Percentiles rank a stretch among this genome's conserved stretches.
Evolutionary conservation across 176 grass and related monocot species (phyloP).

Genomic region (Saccharum officinarum): DNA sequence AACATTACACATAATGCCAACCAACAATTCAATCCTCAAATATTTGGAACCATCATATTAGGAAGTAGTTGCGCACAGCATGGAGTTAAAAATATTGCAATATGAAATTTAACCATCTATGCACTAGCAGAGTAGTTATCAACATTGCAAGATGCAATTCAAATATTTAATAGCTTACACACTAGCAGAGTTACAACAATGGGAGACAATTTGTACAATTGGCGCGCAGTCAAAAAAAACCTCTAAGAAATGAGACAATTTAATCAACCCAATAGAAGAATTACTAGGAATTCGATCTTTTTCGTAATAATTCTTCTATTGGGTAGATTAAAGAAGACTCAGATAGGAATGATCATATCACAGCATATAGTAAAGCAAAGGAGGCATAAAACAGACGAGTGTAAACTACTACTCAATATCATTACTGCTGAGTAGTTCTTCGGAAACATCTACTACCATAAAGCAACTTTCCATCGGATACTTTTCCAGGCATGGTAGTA

Average conservation of each 20-base stretch:
- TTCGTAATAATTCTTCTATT: neutral
- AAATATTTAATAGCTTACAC: neutral
- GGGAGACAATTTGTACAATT: neutral
- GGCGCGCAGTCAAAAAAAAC: neutral
- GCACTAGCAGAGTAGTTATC: neutral
- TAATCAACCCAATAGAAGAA: neutral
- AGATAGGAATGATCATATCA: neutral
- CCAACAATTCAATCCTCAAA: neutral
- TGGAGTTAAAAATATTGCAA: neutral
- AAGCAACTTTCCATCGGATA: neutral
- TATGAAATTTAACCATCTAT: neutral
- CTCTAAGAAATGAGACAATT: neutral
- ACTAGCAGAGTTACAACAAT: neutral
- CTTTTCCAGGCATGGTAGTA: neutral
- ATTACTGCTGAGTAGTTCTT: constrained; percentile 6
- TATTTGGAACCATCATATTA: constrained; percentile 14
- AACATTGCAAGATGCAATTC: neutral
- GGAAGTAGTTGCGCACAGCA: neutral
- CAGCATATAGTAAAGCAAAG: neutral
- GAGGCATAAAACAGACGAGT: neutral
- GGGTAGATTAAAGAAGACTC: neutral
- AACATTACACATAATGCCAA: neutral
- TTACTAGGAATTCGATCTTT: neutral
- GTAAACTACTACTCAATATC: neutral
- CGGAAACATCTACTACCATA: neutral